These are phyloP conservation scores for Croton laevigatus DNA, from an alignment of 441 rosid genomes.

Conservation along the genomic window DNA sequence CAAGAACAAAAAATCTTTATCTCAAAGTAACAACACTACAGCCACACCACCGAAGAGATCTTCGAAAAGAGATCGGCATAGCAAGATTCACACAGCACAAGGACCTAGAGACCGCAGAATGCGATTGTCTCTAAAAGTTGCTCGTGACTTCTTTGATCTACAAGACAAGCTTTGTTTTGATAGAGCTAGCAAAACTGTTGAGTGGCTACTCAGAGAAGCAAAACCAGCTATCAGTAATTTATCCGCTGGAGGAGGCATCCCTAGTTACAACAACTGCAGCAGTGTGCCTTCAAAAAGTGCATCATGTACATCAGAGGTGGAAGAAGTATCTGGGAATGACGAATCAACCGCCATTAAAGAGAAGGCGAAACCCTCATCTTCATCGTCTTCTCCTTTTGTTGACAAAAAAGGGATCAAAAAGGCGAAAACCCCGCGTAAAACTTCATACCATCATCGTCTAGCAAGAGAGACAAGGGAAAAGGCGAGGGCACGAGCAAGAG, in stretches of 20 bases:
- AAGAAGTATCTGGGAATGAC: slow-evolving; percentile 31
- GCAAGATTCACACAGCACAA: slow-evolving; percentile 84
- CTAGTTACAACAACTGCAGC: slow-evolving; percentile 16
- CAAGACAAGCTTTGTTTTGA: slow-evolving; percentile 86
- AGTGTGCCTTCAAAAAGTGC: slow-evolving; percentile 28
- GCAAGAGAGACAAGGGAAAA: slow-evolving; percentile 58
- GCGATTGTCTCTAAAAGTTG: slow-evolving; percentile 85
- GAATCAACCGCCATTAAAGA: slow-evolving; percentile 10
- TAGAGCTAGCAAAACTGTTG: slow-evolving; percentile 88
- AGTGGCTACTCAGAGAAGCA: slow-evolving; percentile 73
- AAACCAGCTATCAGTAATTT: slow-evolving; percentile 54
- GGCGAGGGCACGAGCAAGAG: slow-evolving; percentile 82
- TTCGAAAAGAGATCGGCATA: slow-evolving; percentile 71
- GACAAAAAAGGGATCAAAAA: slow-evolving; percentile 28
- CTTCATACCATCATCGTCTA: slow-evolving; percentile 27
- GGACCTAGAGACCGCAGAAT: slow-evolving; percentile 87
- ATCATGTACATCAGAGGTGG: slow-evolving; percentile 43
- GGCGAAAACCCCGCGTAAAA: slow-evolving; percentile 36
- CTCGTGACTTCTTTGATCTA: slow-evolving; percentile 67
- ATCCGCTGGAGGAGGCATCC: slow-evolving; percentile 11
- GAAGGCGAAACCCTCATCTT: slow-evolving; percentile 13
- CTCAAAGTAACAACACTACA: neutral
- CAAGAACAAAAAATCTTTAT: neutral
- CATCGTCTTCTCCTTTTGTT: neutral
- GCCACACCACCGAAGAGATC: slow-evolving; percentile 33